Percentiles rank a stretch among this genome's conserved stretches.
Conservation (phyloP, 2,329 filamentous ascomycete genomes). For the Trichoderma polysporum region DNA sequence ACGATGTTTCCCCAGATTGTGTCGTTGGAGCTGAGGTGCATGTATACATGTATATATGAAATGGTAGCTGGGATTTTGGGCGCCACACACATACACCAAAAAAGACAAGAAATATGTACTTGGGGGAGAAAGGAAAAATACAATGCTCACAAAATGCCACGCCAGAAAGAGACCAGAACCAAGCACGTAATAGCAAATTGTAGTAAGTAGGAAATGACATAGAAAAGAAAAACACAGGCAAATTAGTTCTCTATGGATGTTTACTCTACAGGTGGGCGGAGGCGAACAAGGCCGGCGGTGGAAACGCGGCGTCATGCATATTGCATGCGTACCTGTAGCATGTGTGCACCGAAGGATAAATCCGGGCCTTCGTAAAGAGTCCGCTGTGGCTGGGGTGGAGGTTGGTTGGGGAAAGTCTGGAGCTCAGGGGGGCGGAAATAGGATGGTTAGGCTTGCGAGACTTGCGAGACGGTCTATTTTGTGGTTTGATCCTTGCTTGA, state of each 20-base stretch:
- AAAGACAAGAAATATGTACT: not conserved
- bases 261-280: not conserved
- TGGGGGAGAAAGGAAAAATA: not conserved
- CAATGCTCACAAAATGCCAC: not conserved
- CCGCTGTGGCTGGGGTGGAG: not conserved
- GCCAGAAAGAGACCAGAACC: not conserved
- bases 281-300: not conserved
- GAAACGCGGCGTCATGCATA: slow-evolving; percentile 16
- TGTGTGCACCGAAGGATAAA: slow-evolving; percentile 1
- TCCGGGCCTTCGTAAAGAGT: not conserved
- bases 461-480: not conserved
- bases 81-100: not conserved
- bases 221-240: not conserved
- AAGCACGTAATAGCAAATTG: not conserved
- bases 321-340: slow-evolving; percentile 6
- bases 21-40: not conserved
- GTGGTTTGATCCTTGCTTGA: not conserved
- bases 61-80: not conserved
- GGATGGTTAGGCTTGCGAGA: slow-evolving; percentile 16
- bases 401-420: no score
- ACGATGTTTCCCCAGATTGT: not conserved
- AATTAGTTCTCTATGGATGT: not conserved
- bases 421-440: not conserved
- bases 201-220: not conserved
- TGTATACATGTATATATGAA: not conserved